Evolutionary conservation across 129 eudicot genomes (phyloP).

Genomic region (Pulicaria dysenterica): DNA sequence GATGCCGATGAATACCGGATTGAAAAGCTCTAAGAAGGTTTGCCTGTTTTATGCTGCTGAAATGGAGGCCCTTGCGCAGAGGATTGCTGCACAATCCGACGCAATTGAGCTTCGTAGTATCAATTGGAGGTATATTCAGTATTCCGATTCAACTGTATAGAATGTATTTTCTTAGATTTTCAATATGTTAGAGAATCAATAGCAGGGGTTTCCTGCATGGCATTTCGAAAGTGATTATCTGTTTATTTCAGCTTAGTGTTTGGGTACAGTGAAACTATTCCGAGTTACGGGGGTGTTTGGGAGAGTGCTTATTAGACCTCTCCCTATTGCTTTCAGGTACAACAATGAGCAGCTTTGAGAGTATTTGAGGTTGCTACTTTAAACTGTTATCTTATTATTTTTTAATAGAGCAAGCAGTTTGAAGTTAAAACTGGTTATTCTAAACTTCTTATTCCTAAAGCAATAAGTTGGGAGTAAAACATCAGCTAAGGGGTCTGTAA

Average conservation of each 20-base stretch:
- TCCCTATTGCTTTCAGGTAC: no score
- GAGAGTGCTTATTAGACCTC: no score
- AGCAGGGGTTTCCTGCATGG: background rate
- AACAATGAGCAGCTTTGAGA: no score
- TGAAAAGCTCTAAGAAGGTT: conserved; percentile 61
- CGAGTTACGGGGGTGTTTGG: background rate
- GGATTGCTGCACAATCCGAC: conserved; percentile 84
- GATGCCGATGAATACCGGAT: conserved; percentile 41
- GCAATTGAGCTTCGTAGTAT: conserved; percentile 90
- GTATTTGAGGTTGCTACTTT: no score
- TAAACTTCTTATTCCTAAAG: no score
- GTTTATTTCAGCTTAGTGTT: background rate
- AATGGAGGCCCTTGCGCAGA: conserved; percentile 74
- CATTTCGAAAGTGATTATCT: background rate
- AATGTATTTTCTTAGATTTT: background rate
- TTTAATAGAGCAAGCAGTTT: no score
- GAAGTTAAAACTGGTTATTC: no score
- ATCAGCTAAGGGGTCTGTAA: no score
- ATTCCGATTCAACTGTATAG: background rate
- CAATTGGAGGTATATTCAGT: conserved; percentile 64
- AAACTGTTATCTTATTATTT: no score
- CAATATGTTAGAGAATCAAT: background rate
- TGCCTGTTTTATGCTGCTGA: conserved; percentile 79
- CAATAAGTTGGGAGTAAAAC: no score
- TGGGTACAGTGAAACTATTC: no score